Evolutionary conservation across 495 filamentous ascomycete genomes (phyloP).

Genomic region (Poronia punctata): DNA sequence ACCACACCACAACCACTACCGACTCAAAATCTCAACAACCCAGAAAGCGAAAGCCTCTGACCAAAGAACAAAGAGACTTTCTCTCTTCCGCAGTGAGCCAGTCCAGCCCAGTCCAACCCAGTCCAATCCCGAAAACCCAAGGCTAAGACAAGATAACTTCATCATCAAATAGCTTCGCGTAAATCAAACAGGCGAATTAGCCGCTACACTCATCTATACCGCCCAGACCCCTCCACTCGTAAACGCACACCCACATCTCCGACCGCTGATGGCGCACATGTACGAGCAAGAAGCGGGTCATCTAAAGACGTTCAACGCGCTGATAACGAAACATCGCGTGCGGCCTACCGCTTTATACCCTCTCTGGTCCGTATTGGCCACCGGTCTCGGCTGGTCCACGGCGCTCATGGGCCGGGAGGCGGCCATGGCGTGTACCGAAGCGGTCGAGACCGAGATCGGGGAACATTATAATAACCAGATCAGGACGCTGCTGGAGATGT

Average conservation of each 20-base stretch:
- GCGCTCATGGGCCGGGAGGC: conserved; percentile 87
- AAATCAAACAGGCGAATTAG: conserved; percentile 86
- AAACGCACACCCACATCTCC: conserved; percentile 74
- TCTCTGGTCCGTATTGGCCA: conserved; percentile 77
- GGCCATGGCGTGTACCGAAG: conserved; percentile 98
- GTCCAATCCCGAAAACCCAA: no score
- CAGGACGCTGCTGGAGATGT: conserved; percentile 69
- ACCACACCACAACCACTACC: conserved; percentile 6
- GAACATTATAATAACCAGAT: conserved; percentile 94
- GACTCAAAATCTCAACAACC: no score
- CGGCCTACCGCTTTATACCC: conserved; percentile 94
- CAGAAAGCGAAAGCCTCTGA: conserved; percentile 57
- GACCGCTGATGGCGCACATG: conserved; percentile 92
- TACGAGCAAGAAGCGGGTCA: conserved; percentile 92
- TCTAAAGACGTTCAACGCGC: conserved; percentile 73
- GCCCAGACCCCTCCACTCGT: conserved; percentile 70
- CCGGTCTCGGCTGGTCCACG: conserved; percentile 82
- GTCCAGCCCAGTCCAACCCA: no score
- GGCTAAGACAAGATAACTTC: no score
- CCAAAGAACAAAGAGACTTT: conserved; percentile 61
- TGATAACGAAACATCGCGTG: conserved; percentile 81
- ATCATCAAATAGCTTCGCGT: conserved; percentile 70
- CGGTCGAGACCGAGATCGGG: conserved; percentile 97
- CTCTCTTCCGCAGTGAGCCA: conserved; percentile 64
- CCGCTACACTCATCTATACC: conserved; percentile 78